Evolutionary conservation across 1,284 basidiomycete species (phyloP).

Genomic region (Vanrija sp.): DNA sequence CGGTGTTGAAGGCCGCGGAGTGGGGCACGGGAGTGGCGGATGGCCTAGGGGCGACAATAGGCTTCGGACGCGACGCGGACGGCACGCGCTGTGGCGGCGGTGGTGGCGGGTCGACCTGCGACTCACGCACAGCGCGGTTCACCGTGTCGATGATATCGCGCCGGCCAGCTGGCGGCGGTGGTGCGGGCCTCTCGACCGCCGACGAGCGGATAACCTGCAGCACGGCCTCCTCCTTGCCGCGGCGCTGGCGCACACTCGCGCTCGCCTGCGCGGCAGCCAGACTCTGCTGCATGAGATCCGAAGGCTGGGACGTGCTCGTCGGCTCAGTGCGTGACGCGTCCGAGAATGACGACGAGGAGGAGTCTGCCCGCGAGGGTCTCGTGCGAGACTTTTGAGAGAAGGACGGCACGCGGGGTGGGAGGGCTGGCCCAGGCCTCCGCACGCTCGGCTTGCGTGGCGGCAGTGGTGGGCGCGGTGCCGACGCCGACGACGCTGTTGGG

Average conservation of each 20-base stretch:
- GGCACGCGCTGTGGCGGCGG: conserved; percentile 9
- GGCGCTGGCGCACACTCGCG: background rate
- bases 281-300: conserved; percentile 16
- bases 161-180: background rate
- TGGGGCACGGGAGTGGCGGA: background rate
- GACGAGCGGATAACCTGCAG: conserved; percentile 18
- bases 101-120: conserved; percentile 10
- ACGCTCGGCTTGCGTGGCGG: conserved; percentile 18
- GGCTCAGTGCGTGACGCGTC: conserved; percentile 9
- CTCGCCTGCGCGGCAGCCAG: conserved; percentile 15
- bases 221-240: conserved; percentile 1
- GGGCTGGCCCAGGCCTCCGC: conserved; percentile 1
- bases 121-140: conserved; percentile 12
- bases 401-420: background rate
- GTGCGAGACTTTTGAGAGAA: background rate
- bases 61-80: background rate
- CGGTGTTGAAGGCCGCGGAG: background rate
- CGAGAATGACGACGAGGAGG: conserved; percentile 9
- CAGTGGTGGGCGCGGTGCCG: conserved; percentile 8
- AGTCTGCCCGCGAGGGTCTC: background rate
- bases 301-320: conserved; percentile 12
- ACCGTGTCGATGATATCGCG: conserved; percentile 14
- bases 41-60: background rate
- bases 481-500: background rate
- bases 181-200: background rate